Base-by-base conservation (phyloP, 176 grass and related monocot genomes). In the Thalia dealbata region DNA sequence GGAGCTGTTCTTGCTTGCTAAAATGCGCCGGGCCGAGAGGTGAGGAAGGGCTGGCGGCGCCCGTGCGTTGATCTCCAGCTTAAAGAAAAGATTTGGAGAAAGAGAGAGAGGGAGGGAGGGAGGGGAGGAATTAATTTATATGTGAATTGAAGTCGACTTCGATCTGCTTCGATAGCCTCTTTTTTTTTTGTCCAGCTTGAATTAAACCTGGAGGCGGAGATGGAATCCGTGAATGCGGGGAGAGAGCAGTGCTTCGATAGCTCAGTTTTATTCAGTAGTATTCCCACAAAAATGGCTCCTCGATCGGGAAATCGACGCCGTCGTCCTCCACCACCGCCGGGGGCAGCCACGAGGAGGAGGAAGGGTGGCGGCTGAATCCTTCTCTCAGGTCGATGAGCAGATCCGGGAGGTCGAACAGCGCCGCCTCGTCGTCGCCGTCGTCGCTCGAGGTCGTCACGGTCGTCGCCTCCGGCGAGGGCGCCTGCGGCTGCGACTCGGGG, bases 291-390 rank as follows among this genome's bases (percentile, higher is more conserved):
- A 79, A 69, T 7, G 77, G 77, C 41, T 79, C 77, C 24, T 79
- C 77, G 38, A 71, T 38, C 14, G 22, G 67, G 77, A 79, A 69
- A 21, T 56, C 75, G 29, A 38, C 16, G 62, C 61, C 46, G 75
- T 38, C 64, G 3, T 70, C 76, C 35, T 42, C 66, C 23, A 21
- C 21, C 3, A 18, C 7, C 22, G 27, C 15, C 21, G 54, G 16
- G 10, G 54, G 15, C 64, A 76, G 67, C 41, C 78, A 85, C 0
- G 86, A 25, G 3, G 86, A 30, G 7, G 86, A 82, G 11, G 83
- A 64, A 46, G 74, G 66, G 1, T 60, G 32, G 26, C 14, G 52
- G 61, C 61, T 51, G 74, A 76, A 76, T 11, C 74, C 74, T 29
- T 76, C 74, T 52, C 16, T 30, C 8, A 66, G 63, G 16, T 66